Conservation (phyloP, 306 rosid species). For the Ceratonia siliqua region DNA sequence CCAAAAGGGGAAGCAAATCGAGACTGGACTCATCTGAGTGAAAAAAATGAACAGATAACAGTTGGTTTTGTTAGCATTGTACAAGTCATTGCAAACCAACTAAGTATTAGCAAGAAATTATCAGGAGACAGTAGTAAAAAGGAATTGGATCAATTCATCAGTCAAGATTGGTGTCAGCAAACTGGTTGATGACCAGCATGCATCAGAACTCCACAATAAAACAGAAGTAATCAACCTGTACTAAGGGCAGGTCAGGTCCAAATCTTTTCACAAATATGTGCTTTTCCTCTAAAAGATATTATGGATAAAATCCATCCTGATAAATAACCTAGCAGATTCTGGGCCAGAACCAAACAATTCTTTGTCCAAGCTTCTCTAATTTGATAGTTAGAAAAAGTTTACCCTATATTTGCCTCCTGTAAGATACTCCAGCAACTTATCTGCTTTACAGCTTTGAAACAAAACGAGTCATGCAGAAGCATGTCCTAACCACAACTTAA, state of each 20-base stretch:
- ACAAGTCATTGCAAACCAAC: not conserved
- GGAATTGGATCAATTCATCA: not conserved
- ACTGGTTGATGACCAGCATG: not conserved
- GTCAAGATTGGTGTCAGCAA: too few species aligned
- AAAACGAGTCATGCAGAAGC: not conserved
- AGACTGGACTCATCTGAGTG: not conserved
- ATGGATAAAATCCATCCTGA: not conserved
- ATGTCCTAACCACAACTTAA: not conserved
- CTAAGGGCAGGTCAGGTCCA: not conserved
- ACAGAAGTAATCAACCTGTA: not conserved
- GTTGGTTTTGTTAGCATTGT: not conserved
- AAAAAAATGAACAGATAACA: not conserved
- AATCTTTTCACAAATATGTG: not conserved
- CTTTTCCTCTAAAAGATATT: not conserved
- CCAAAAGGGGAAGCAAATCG: not conserved
- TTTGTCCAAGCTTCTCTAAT: not conserved
- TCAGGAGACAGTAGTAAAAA: not conserved
- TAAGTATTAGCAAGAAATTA: conserved; percentile 2
- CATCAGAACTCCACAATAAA: not conserved
- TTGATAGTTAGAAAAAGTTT: not conserved
- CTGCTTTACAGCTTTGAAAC: not conserved
- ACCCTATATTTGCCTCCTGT: not conserved
- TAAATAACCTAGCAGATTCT: not conserved
- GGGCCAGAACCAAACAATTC: not conserved
- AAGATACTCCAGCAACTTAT: too few species aligned